Base-by-base conservation (phyloP, 306 rosid genomes). In the Acacia crassicarpa region DNA sequence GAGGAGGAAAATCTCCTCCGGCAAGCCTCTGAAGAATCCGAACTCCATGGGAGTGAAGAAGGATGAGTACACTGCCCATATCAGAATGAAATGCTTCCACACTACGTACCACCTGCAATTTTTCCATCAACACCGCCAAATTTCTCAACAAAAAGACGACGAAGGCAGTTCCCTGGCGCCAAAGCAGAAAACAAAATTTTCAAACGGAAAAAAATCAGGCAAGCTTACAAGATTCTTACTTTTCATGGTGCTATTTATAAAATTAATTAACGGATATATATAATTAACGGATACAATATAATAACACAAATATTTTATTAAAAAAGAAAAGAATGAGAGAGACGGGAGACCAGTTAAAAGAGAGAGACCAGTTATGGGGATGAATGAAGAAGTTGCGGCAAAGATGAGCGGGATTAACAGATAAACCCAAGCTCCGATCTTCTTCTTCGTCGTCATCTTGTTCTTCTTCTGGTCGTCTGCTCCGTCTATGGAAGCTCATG, bases 21-120 rank as follows among this genome's bases (percentile, higher is more conserved):
- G 91, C 23, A 91, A 74, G 9, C 95, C 95, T 63, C 92, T 59
- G 86, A 91, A 89, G 93, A 91, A 91, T 6, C 93, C 95, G 6
- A 91, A 91, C 82, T 91, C 95, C 80, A 91, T 71, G 0, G 95
- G 93, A 1, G 95, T 91, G 91, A 89, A 91, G 86, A 91, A 91
- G 35, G 95, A 89, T 0, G 95, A 91, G 81, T 89, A 89, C 8
- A 86, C 85, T 10, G 95, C 89, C 95, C 93, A 91, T 82, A 89
- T 8, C 74, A 91, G 81, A 32, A 91, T 89, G 83, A 91, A 88
- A 71, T 89, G 88, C 74, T 79, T 91, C 95, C 95, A 91, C 43
- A 9, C 84, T 48, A 35, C 25, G 84, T 89, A 89, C 90, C 89
- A 85, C 91, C 95, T 91, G 89, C 91, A 72, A 61, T 25, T 67